phyloP scores from a whole-genome alignment of 306 rosid genomes.

The Trichosanthes cucumerina region DNA sequence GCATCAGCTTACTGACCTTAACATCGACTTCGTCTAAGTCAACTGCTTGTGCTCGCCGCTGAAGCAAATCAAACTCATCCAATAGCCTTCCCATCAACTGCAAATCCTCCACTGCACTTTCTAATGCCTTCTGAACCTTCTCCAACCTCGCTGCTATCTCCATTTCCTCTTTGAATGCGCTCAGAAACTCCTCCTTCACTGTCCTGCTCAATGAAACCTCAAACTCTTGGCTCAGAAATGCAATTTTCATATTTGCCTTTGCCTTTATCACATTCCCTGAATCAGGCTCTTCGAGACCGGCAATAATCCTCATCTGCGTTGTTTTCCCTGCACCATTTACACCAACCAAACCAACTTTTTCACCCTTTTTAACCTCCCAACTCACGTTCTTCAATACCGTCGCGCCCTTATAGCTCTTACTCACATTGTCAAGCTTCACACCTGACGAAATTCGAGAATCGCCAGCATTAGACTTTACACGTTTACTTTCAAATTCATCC shows the following conservation, averaged over 20 bases:
- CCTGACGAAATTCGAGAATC: constrained; percentile 77
- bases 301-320: constrained; percentile 83
- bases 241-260: constrained; percentile 63
- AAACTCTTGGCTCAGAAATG: constrained; percentile 86
- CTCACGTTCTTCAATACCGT: constrained; percentile 65
- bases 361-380: constrained; percentile 93
- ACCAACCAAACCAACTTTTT: constrained; percentile 87
- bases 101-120: constrained; percentile 59
- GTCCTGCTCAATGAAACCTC: constrained; percentile 81
- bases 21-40: constrained; percentile 69
- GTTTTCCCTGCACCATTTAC: constrained; percentile 96
- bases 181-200: constrained; percentile 81
- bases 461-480: constrained; percentile 31
- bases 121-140: constrained; percentile 88
- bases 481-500: constrained; percentile 27
- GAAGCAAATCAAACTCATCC: constrained; percentile 91
- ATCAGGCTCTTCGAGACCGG: constrained; percentile 84
- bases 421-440: constrained; percentile 64
- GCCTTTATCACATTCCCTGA: constrained; percentile 70
- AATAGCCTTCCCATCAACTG: constrained; percentile 90
- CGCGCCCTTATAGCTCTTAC: constrained; percentile 62
- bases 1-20: constrained; percentile 70
- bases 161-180: constrained; percentile 91
- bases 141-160: constrained; percentile 64
- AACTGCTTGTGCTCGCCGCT: constrained; percentile 60